These are phyloP conservation scores for Thielaviopsis euricoi DNA, from an alignment of 2,329 filamentous ascomycete genomes.

Conservation along the genomic window DNA sequence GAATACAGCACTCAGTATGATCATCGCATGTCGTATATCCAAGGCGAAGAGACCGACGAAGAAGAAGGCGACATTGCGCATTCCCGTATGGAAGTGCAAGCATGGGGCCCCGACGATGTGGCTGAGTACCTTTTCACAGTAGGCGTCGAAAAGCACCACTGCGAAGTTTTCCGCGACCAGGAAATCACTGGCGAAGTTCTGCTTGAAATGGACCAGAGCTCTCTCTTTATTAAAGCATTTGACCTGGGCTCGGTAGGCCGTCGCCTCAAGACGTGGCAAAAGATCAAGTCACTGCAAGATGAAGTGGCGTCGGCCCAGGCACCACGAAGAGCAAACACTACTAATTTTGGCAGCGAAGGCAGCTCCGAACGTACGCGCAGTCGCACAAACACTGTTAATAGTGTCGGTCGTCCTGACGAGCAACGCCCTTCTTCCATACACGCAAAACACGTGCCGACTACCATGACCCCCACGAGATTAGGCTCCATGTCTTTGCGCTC, in stretches of 20 bases:
- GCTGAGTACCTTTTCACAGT: slow-evolving; percentile 75
- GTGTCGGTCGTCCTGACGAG: slow-evolving; percentile 24
- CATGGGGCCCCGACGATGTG: slow-evolving; percentile 68
- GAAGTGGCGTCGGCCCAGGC: slow-evolving; percentile 44
- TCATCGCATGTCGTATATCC: slow-evolving; percentile 74
- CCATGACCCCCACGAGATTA: slow-evolving; percentile 31
- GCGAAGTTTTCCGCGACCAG: slow-evolving; percentile 86
- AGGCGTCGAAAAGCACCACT: slow-evolving; percentile 78
- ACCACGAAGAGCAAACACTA: slow-evolving; percentile 36
- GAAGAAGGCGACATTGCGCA: slow-evolving; percentile 70
- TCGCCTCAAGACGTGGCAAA: slow-evolving; percentile 88
- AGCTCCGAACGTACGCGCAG: slow-evolving; percentile 41
- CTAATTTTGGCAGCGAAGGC: slow-evolving; percentile 37
- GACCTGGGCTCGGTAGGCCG: slow-evolving; percentile 82
- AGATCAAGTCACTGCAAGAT: slow-evolving; percentile 81
- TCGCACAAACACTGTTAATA: slow-evolving; percentile 41
- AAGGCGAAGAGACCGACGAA: slow-evolving; percentile 88
- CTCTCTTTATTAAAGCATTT: slow-evolving; percentile 88
- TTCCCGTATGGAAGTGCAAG: slow-evolving; percentile 53
- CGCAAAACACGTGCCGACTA: slow-evolving; percentile 31
- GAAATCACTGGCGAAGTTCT: slow-evolving; percentile 91
- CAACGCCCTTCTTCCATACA: slow-evolving; percentile 31
- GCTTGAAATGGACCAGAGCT: slow-evolving; percentile 86
- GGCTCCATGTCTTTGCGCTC: slow-evolving; percentile 15
- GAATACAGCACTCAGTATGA: slow-evolving; percentile 72